These are phyloP conservation scores for Pseudoscleropodium purum DNA, from an alignment of 225 moss, liverwort and hornwort species.

Conservation along the genomic window DNA sequence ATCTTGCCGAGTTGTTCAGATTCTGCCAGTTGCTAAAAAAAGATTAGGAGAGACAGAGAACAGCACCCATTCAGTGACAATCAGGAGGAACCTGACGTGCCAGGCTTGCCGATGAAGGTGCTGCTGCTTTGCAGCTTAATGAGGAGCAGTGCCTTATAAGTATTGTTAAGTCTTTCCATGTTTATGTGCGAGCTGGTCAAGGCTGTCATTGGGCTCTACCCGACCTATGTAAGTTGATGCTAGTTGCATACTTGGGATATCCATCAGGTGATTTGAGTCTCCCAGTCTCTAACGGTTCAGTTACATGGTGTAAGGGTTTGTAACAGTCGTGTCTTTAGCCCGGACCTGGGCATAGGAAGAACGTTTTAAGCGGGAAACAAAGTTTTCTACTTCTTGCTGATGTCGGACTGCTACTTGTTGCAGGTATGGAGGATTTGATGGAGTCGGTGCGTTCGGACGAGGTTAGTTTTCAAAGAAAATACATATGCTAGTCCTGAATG, in stretches of 20 bases:
- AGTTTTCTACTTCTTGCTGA: background rate
- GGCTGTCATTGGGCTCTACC: slow-evolving; percentile 54
- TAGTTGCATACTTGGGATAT: slow-evolving; percentile 56
- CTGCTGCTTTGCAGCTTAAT: slow-evolving; percentile 76
- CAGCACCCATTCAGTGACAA: slow-evolving; percentile 58
- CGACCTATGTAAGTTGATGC: slow-evolving; percentile 45
- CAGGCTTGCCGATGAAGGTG: slow-evolving; percentile 96
- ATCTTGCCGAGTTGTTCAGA: slow-evolving; percentile 58
- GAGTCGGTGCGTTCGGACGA: slow-evolving; percentile 56
- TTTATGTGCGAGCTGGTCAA: slow-evolving; percentile 64
- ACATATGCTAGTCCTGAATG: slow-evolving; percentile 8
- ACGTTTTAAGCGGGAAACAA: background rate
- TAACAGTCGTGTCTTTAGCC: slow-evolving; percentile 21
- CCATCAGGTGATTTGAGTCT: slow-evolving; percentile 51
- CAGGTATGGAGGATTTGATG: slow-evolving; percentile 87
- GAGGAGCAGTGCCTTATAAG: slow-evolving; percentile 82
- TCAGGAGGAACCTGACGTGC: slow-evolving; percentile 90
- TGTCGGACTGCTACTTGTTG: slow-evolving; percentile 18
- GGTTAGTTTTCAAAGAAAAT: slow-evolving; percentile 32
- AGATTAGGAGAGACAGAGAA: slow-evolving; percentile 80
- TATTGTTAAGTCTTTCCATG: slow-evolving; percentile 77
- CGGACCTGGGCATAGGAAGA: slow-evolving; percentile 9
- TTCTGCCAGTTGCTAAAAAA: slow-evolving; percentile 55
- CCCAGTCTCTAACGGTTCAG: slow-evolving; percentile 42
- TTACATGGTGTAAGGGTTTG: slow-evolving; percentile 22